Evolutionary conservation across 2,329 filamentous ascomycete genomes (phyloP), one percentile per base, ranked within the genome.

Genomic region (Aspergillus aculeatus): DNA sequence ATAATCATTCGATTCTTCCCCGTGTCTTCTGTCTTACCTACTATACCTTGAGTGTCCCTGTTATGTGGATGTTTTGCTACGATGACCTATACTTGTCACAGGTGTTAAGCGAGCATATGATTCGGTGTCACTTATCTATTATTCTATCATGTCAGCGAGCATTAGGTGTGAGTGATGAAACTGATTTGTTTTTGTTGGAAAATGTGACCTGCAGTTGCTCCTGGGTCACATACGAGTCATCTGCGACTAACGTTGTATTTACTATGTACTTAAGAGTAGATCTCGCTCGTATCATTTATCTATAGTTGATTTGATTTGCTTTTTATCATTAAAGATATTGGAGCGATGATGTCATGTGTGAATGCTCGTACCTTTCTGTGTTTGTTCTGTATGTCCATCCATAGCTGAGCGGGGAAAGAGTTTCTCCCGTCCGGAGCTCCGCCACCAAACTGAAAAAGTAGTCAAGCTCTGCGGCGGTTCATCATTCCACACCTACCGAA

Each of bases 91-190:
- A 61, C 60, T 63, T 59, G 44, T 64, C 60, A 56, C 56, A 58
- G 65, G 68, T 71, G 67, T 71, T 72, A 58, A 71, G 67, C 68
- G 69, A 71, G 68, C 69, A 75, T 71, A 69, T 62, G 53, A 68
- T 71, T 67, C 59, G 64, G 60, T 66, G 66, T 69, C 62, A 54
- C 38, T 29, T 29, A 29, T 29, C 26, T 29, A 38, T 64, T 59
- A 62, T 60, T 64, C 53, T 57, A 64, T 66, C 68, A 51, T 57
- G 65, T 67, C 67, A 72, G 70, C 68, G 69, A 73, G 72, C 68
- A 73, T 73, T 64, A 68, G 69, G 71, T 68, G 70, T 71, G 68
- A 66, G 70, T 71, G 68, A 66, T 69, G 59, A 66, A 65, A 57
- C 53, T 63, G 53, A 29, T 61, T 61, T 60, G 50, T 50, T 60